phyloP scores from a whole-genome alignment of 1,139 yeast genomes.

The Scheffersomyces quercinus region DNA sequence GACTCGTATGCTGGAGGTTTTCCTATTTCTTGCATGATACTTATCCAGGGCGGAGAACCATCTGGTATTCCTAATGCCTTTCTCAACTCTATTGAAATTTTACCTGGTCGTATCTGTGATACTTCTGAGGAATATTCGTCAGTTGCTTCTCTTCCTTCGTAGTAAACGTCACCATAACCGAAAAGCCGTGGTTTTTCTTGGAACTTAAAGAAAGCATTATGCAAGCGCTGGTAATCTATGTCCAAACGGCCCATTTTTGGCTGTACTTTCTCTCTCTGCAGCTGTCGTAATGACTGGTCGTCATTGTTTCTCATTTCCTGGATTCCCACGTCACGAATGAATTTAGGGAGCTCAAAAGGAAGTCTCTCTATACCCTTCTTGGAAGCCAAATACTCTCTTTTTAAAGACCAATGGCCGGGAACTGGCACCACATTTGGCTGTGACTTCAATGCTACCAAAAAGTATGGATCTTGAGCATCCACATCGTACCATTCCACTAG shows the following conservation, averaged over 20 bases:
- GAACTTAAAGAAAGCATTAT: conserved; percentile 83
- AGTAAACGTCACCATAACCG: conserved; percentile 74
- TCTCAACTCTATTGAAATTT: conserved; percentile 56
- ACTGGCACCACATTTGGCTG: conserved; percentile 70
- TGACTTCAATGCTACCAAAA: conserved; percentile 65
- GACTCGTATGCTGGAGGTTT: conserved; percentile 84
- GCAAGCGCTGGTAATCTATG: conserved; percentile 78
- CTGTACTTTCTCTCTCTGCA: conserved; percentile 81
- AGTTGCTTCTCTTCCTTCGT: conserved; percentile 69
- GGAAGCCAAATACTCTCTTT: conserved; percentile 75
- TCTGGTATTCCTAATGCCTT: conserved; percentile 71
- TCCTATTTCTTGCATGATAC: conserved; percentile 69
- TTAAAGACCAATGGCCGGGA: conserved; percentile 83
- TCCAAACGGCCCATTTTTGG: conserved; percentile 89
- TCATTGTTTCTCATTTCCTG: conserved; percentile 78
- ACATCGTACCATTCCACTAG: conserved; percentile 85
- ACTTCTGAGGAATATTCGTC: conserved; percentile 44
- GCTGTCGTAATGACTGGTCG: conserved; percentile 61
- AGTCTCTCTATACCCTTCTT: conserved; percentile 69
- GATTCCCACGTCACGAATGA: conserved; percentile 82
- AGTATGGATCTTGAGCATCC: conserved; percentile 77
- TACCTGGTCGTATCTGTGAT: conserved; percentile 63
- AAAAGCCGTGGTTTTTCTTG: conserved; percentile 73
- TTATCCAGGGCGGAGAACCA: conserved; percentile 82
- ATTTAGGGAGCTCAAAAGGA: conserved; percentile 77